phyloP scores from a whole-genome alignment of 192 early-diverging fungal species.

The Cetraspora pellucida region DNA sequence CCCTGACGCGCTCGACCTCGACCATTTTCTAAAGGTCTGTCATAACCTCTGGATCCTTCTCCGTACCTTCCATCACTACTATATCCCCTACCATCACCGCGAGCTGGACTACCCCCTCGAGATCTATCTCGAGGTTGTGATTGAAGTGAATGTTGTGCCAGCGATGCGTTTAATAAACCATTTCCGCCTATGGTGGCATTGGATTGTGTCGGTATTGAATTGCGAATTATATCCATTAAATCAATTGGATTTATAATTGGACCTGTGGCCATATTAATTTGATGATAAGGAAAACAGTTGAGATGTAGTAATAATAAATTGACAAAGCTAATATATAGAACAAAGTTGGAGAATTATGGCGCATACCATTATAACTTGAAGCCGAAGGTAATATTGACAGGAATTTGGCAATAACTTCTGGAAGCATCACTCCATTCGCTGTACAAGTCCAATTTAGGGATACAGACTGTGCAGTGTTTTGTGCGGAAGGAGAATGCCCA shows the following conservation, averaged over 20 bases:
- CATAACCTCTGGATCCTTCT: background rate
- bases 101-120: background rate
- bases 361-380: constrained; percentile 36
- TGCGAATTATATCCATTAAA: constrained; percentile 16
- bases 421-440: constrained; percentile 31
- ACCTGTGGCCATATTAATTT: background rate
- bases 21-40: background rate
- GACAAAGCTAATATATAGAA: background rate
- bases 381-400: constrained; percentile 43
- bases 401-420: constrained; percentile 44
- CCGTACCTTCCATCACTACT: constrained; percentile 3
- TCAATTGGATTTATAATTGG: constrained; percentile 16
- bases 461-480: background rate
- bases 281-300: background rate
- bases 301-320: background rate
- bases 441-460: background rate
- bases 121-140: background rate
- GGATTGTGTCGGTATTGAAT: background rate
- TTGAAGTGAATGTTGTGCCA: background rate
- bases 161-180: background rate
- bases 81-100: background rate
- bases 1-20: constrained; percentile 7
- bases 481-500: background rate
- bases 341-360: background rate
- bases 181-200: background rate